Base-by-base conservation (phyloP, 164 flowering plant species). In the Santalum album region DNA sequence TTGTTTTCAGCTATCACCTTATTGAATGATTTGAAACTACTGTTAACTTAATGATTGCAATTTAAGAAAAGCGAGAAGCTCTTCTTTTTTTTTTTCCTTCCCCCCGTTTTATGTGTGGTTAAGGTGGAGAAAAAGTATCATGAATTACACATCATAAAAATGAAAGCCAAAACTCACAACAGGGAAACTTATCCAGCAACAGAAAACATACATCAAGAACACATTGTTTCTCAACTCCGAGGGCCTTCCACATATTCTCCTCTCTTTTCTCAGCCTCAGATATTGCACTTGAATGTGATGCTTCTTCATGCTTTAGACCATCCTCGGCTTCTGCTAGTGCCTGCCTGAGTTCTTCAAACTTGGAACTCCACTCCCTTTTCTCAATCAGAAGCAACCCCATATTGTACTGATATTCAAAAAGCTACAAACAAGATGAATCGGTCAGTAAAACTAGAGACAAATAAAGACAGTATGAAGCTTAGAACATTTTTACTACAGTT, bases 351-450 rank as follows among this genome's bases (percentile, higher is more conserved):
- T 45, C 49, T 20, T 45, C 49, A 22, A 6, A 20, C 25, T 45
- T 45, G 24, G 49, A 45, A 22, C 4, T 45, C 49, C 49, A 45
- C 49, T 45, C 49, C 49, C 21, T 45, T 45, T 45, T 45, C 25
- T 45, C 49, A 45, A 45, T 20, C 15, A 45, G 12, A 22, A 45
- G 49, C 7, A 45, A 25, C 49, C 49, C 49, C 49, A 45, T 45
- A 7, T 45, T 45, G 25, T 45, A 45, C 21, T 45, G 49, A 45
- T 45, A 45, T 21, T 45, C 49, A 21, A 45, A 45, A 22, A 45
- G 49, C 49, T 45, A 25, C 49, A 45, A 15, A 45, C 6, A 3
- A 12, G 14, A 38, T 11, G 42, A 16, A 3, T 29, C 9, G 6
- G 14, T 9, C 3, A 38, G 3, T 12, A 38, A 38, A 1, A 12